Percentiles rank a stretch among this genome's conserved stretches.
Conservation (phyloP, 2,329 filamentous ascomycete species). For the Aspergillus arachidicola region DNA sequence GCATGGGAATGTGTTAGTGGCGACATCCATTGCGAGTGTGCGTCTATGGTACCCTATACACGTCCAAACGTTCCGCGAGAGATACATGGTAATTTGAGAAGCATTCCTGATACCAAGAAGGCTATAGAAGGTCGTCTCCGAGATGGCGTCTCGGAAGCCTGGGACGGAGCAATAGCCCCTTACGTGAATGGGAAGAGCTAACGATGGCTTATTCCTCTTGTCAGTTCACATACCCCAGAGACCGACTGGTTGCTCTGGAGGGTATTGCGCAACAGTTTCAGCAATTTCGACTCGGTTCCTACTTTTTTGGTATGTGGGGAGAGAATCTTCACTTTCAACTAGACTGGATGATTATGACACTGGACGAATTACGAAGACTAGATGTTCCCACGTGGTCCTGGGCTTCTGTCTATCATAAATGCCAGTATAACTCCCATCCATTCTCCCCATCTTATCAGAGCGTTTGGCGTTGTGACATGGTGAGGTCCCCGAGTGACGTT, state of each 20-base stretch:
- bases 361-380: background rate
- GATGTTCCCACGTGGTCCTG: background rate
- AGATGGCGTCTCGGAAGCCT: too few relatives aligned
- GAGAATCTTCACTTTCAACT: background rate
- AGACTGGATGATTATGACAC: background rate
- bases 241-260: background rate
- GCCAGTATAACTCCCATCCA: background rate
- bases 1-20: background rate
- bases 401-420: background rate
- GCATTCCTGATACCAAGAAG: too few relatives aligned
- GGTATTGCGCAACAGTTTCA: background rate
- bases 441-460: background rate
- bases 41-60: background rate
- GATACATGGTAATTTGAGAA: too few relatives aligned
- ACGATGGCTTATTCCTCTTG: background rate
- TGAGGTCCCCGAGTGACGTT: background rate
- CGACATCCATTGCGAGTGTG: background rate
- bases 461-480: background rate
- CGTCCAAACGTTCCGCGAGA: too few relatives aligned
- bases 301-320: background rate
- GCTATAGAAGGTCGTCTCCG: too few relatives aligned
- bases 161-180: too few relatives aligned
- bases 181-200: background rate
- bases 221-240: background rate
- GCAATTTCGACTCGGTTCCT: background rate